Percentiles rank a stretch among this genome's conserved stretches.
Evolutionary conservation across 2,329 filamentous ascomycete species (phyloP).

Genomic region (Aspergillus phoenicis): DNA sequence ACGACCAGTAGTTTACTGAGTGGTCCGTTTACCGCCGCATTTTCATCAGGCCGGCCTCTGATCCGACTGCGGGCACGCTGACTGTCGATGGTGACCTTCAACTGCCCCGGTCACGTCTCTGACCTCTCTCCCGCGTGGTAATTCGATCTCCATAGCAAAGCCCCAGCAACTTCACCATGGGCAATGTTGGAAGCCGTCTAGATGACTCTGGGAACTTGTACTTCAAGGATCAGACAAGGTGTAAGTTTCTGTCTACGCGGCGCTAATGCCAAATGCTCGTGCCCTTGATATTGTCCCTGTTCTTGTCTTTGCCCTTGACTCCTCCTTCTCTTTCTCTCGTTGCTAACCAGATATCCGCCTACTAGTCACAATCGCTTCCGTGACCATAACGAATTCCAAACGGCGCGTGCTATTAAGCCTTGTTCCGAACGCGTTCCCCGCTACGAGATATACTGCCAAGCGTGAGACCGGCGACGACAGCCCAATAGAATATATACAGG

Average conservation of each 20-base stretch:
- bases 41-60: constrained; percentile 14
- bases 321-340: neutral
- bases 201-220: constrained; percentile 79
- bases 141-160: constrained; percentile 29
- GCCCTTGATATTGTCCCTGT: neutral
- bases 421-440: constrained; percentile 83
- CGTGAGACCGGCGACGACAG: constrained; percentile 72
- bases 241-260: constrained; percentile 54
- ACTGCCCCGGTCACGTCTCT: constrained; percentile 30
- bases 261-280: neutral
- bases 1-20: constrained; percentile 22
- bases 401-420: constrained; percentile 77
- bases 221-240: constrained; percentile 86
- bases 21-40: constrained; percentile 12
- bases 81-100: constrained; percentile 38
- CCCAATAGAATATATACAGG: constrained; percentile 90
- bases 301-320: neutral
- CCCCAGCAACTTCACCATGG: constrained; percentile 65
- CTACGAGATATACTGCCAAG: constrained; percentile 72
- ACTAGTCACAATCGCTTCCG: constrained; percentile 81
- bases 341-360: neutral
- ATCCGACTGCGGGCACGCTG: constrained; percentile 30
- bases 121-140: constrained; percentile 32
- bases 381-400: constrained; percentile 77
- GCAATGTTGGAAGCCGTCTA: constrained; percentile 83